phyloP scores from a whole-genome alignment of 495 filamentous ascomycete genomes.

The Elaphomyces granulatus region DNA sequence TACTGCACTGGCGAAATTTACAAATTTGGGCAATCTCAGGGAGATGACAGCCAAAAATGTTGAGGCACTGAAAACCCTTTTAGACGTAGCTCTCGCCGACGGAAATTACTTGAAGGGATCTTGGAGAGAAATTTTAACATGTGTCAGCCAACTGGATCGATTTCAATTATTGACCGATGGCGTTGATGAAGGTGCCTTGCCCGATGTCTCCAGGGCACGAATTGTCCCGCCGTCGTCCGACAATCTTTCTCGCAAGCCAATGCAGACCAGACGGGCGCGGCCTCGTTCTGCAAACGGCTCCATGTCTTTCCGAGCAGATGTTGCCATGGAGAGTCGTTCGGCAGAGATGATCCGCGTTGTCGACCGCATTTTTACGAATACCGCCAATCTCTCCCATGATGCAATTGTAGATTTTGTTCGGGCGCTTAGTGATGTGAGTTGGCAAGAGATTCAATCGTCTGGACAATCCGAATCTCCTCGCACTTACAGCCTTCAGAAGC shows the following conservation, averaged over 20 bases:
- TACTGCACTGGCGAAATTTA: slow-evolving; percentile 80
- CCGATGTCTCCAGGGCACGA: slow-evolving; percentile 78
- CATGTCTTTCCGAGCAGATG: slow-evolving; percentile 62
- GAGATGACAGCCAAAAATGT: slow-evolving; percentile 96
- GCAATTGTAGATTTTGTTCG: slow-evolving; percentile 97
- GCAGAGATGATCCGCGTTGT: slow-evolving; percentile 85
- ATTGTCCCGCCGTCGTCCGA: slow-evolving; percentile 41
- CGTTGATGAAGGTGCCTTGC: slow-evolving; percentile 81
- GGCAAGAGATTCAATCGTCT: slow-evolving; percentile 96
- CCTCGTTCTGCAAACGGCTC: slow-evolving; percentile 49
- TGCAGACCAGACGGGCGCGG: slow-evolving; percentile 47
- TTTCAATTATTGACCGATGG: slow-evolving; percentile 90
- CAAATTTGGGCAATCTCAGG: slow-evolving; percentile 84
- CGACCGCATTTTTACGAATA: slow-evolving; percentile 91
- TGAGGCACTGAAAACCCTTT: slow-evolving; percentile 75
- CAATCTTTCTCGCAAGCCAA: slow-evolving; percentile 46
- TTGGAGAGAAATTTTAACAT: slow-evolving; percentile 91
- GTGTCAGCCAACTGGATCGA: slow-evolving; percentile 89
- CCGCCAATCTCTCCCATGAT: slow-evolving; percentile 80
- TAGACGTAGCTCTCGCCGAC: slow-evolving; percentile 85
- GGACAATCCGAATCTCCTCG: slow-evolving; percentile 88
- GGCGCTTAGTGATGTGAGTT: slow-evolving; percentile 89
- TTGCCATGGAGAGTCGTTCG: slow-evolving; percentile 82
- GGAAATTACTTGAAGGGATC: slow-evolving; percentile 78
- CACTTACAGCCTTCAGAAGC: slow-evolving; percentile 92